Base-by-base conservation (phyloP, 768 basidiomycete genomes). In the Lactarius akahatsu region DNA sequence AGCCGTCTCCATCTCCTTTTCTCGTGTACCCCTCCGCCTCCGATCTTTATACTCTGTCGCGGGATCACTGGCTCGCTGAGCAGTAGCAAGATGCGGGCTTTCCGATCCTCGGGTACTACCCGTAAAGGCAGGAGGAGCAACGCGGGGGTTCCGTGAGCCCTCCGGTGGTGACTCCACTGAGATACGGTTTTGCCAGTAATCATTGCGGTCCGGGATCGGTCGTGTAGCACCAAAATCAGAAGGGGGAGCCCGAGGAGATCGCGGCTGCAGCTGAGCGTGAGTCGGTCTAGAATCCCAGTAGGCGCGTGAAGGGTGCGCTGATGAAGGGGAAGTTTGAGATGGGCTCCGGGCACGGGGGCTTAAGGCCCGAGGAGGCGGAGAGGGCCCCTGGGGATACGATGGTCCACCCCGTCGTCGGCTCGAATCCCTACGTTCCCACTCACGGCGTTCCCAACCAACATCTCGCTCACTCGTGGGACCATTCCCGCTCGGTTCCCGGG, bases 251-350 rank as follows among this genome's bases (percentile, higher is more conserved):
- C 70, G 59, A 38, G 68, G 68, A 13, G 69, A 69, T 40, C 70
- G 69, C 15, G 71, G 75, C 75, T 6, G 75, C 72, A 43, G 70
- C 52, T 76, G 77, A 4, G 77, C 71, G 10, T 77, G 76, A 1
- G 78, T 73, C 1, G 79, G 74, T 3, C 83, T 85, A 72, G 82
- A 76, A 18, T 90, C 89, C 88, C 88, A 90, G 71, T 86, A 85
- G 8, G 81, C 73, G 18, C 79, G 65, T 34, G 72, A 70, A n/a
- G 83, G 83, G 57, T 82, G 83, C 4, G 77, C 75, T 1, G 81
- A 80, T 26, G 87, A 82, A 3, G 89, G 88, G 1, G 89, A 90
- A 0, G 83, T 80, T 55, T 86, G 72, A 2, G 73, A 70, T 34
- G 74, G 74, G 47, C 70, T 74, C 45, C 72, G 71, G n/a, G 74